Percentiles rank a stretch among this genome's conserved stretches.
These are phyloP conservation scores for Gracilariopsis chorda DNA, from an alignment of 23 red algal species.

Conservation along the genomic window DNA sequence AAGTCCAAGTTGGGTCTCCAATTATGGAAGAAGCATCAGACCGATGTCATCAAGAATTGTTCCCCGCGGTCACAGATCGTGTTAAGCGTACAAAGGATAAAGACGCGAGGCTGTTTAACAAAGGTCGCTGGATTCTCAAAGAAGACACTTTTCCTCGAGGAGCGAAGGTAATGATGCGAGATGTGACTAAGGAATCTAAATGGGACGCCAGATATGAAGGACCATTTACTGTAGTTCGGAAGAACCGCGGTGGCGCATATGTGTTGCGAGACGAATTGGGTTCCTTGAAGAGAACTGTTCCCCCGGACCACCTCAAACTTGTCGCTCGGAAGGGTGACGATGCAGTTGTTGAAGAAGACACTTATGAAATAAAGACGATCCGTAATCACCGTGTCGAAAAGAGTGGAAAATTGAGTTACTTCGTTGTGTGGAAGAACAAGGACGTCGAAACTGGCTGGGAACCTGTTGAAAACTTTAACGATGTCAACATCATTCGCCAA, in stretches of 20 bases:
- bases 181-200: conserved; percentile 1
- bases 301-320: neutral
- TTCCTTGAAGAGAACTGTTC: neutral
- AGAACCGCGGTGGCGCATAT: neutral
- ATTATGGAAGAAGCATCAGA: too few species aligned
- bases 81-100: neutral
- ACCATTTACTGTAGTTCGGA: neutral
- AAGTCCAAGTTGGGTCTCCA: too few species aligned
- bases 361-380: too few species aligned
- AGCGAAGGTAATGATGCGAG: neutral
- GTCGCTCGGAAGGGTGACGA: neutral
- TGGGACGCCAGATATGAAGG: neutral
- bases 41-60: too few species aligned
- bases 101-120: neutral
- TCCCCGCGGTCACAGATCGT: too few species aligned
- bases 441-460: neutral
- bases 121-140: neutral
- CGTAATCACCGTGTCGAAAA: neutral
- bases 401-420: neutral
- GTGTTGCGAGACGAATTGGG: neutral
- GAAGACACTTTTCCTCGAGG: neutral
- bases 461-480: neutral
- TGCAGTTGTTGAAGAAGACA: neutral
- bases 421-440: neutral
- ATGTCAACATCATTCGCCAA: neutral